phyloP scores from a whole-genome alignment of 805 yeast genomes.

The Hanseniaspora pseudoguilliermondii region DNA sequence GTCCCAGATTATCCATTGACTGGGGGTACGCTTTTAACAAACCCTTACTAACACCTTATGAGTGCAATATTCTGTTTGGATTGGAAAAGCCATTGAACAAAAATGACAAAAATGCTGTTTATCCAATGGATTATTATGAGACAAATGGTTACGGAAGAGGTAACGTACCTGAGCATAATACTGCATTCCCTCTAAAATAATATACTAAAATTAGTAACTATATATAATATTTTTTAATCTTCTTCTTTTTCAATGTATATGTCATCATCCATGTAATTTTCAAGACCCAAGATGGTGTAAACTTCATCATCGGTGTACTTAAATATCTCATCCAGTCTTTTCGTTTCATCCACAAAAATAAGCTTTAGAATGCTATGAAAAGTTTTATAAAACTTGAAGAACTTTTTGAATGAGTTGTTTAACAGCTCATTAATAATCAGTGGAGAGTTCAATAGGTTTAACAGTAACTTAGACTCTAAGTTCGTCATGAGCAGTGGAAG shows the following conservation, averaged over 20 bases:
- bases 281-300: constrained; percentile 62
- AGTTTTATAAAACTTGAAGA: constrained; percentile 32
- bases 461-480: constrained; percentile 40
- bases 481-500: constrained; percentile 52
- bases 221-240: neutral
- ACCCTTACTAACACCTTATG: constrained; percentile 90
- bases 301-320: constrained; percentile 34
- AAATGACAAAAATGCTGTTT: constrained; percentile 35
- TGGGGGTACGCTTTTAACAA: constrained; percentile 97
- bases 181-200: constrained; percentile 14
- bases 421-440: constrained; percentile 44
- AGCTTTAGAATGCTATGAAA: constrained; percentile 28
- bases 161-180: constrained; percentile 41
- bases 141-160: constrained; percentile 90
- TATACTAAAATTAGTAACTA: neutral
- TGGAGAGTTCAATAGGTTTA: constrained; percentile 51
- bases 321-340: constrained; percentile 18
- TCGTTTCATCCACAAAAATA: constrained; percentile 24
- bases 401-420: constrained; percentile 36
- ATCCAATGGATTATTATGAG: constrained; percentile 94
- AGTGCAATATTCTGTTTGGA: constrained; percentile 78
- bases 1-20: constrained; percentile 89
- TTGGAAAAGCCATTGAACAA: constrained; percentile 49
- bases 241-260: constrained; percentile 11
- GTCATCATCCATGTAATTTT: constrained; percentile 22